Base-by-base conservation (phyloP, 331 rosid genomes). In the Ulmus americana region DNA sequence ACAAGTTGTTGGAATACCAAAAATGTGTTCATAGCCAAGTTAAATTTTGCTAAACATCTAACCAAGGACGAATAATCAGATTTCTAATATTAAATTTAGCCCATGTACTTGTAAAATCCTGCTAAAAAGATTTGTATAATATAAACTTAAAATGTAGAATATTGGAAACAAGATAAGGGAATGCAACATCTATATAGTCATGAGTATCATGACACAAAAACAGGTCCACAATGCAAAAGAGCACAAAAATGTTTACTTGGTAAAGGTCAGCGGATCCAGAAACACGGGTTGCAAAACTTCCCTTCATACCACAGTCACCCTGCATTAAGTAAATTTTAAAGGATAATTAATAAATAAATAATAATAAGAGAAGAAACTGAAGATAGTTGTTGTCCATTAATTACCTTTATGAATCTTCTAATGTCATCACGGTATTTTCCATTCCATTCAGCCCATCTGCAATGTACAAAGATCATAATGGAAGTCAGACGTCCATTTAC, bases 401-500 rank as follows among this genome's bases (percentile, higher is more conserved):
- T 74, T 76, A 90, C 99, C 99, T 87, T 94, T 61, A 90, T 87
- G 76, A 87, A 94, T 85, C 76, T 87, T 62, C 99, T 74, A 10
- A 94, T n/a, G 61, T 94, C 97, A 71, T 94, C 99, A 53, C 99
- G 99, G 70, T 82, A 94, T 55, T 60, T 87, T 40, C 95, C 99
- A 70, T 94, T 94, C 99, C 99, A 94, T 84, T 94, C 99, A 15
- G 95, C 99, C 99, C 99, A 94, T 82, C 97, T 94, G 74, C 72
- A 77, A 67, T 73, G 50, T 67, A 61, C 67, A 70, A 45, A 73
- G 71, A 70, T 60, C 47, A 15, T 11, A 63, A 70, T 41, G 9
- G 28, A 63, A 35, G 46, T 53, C 52, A 74, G 43, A 20, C 15
- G 7, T 59, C 39, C 67, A 40, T 6, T 39, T 49, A 1, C 16